phyloP scores from a whole-genome alignment of 441 rosid genomes.

The Kokia cookei region DNA sequence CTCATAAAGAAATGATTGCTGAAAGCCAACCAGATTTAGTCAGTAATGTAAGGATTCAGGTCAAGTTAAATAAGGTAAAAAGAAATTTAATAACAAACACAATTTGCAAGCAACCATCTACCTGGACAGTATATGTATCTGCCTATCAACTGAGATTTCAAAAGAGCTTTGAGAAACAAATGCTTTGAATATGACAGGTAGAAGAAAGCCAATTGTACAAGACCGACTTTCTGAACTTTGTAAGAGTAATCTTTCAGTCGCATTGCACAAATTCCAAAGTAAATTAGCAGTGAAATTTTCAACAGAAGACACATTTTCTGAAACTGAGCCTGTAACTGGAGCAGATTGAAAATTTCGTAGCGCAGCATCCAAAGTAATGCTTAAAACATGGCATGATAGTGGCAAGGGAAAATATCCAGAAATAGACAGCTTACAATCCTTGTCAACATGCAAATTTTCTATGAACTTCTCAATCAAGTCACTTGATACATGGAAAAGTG shows the following conservation, averaged over 20 bases:
- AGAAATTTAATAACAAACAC: background rate
- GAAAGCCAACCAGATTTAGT: constrained; percentile 28
- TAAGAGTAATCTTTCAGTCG: constrained; percentile 60
- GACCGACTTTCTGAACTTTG: constrained; percentile 74
- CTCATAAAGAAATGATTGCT: constrained; percentile 58
- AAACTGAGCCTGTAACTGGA: constrained; percentile 16
- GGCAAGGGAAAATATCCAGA: constrained; percentile 50
- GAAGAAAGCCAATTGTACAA: constrained; percentile 62
- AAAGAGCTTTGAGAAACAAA: constrained; percentile 37
- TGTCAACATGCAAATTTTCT: constrained; percentile 20
- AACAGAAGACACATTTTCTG: constrained; percentile 26
- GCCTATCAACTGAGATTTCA: constrained; percentile 39
- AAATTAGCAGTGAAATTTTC: constrained; percentile 41
- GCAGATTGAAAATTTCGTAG: constrained; percentile 30
- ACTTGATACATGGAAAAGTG: constrained; percentile 16
- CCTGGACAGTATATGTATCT: constrained; percentile 46
- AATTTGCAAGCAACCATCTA: constrained; percentile 20
- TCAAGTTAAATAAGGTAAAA: constrained; percentile 10
- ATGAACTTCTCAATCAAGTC: constrained; percentile 8
- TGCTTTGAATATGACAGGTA: constrained; percentile 67
- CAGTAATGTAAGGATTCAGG: background rate
- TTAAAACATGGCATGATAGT: constrained; percentile 60
- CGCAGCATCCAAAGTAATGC: constrained; percentile 56
- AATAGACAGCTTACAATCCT: constrained; percentile 23
- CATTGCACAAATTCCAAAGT: constrained; percentile 69